These are phyloP conservation scores for Zygoascus flipseniorum DNA, from an alignment of 805 yeast species.

Conservation along the genomic window DNA sequence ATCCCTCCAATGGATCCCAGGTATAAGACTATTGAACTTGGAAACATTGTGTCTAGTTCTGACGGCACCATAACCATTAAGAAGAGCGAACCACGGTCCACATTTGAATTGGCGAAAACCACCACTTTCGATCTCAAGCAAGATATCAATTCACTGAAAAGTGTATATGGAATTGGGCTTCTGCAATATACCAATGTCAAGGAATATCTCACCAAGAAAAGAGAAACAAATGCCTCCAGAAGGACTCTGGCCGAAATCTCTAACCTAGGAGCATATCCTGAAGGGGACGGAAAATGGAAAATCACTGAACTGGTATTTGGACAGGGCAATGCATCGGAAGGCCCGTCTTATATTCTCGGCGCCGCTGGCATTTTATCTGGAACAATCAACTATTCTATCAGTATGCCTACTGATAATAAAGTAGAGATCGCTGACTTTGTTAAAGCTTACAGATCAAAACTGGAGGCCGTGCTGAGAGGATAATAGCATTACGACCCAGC, in stretches of 20 bases:
- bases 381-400: conserved; percentile 1
- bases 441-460: not conserved
- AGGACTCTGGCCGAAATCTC: conserved; percentile 12
- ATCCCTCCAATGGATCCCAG: not conserved
- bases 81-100: not conserved
- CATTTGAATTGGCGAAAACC: not conserved
- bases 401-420: not conserved
- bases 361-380: conserved; percentile 10
- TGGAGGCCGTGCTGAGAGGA: not conserved
- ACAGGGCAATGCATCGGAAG: conserved; percentile 11
- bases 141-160: not conserved
- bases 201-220: conserved; percentile 3
- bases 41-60: conserved; percentile 10
- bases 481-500: not conserved
- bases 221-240: conserved; percentile 1
- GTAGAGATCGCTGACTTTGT: not conserved
- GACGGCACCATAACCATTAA: not conserved
- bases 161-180: conserved; percentile 5
- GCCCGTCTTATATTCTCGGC: conserved; percentile 9
- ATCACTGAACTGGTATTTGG: conserved; percentile 8
- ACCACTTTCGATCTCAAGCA: not conserved
- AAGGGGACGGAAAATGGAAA: not conserved
- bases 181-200: conserved; percentile 9
- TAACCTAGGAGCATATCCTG: conserved; percentile 11
- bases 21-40: conserved; percentile 4